Percentiles rank a stretch among this genome's conserved stretches.
These are phyloP conservation scores for Chenopodium suecicum DNA, from an alignment of 148 eudicot genomes.

Conservation along the genomic window DNA sequence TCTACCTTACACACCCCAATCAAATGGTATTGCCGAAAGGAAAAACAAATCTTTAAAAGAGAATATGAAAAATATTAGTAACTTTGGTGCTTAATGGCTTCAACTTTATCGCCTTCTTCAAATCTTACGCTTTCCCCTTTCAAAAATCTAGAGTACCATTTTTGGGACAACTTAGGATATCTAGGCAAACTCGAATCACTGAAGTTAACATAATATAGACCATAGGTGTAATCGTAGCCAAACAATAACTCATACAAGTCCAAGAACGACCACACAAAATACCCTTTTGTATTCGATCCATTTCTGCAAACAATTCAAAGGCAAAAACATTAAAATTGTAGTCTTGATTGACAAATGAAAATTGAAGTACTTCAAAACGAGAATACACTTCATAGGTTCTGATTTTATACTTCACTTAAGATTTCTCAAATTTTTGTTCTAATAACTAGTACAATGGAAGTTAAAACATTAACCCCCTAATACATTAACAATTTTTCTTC, in stretches of 20 bases:
- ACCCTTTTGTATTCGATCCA: slow-evolving; percentile 64
- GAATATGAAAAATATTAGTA: too few relatives aligned
- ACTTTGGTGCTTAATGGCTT: too few relatives aligned
- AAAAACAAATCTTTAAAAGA: too few relatives aligned
- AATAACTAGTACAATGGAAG: too few relatives aligned
- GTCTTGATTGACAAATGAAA: not conserved
- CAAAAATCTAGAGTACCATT: slow-evolving; percentile 64
- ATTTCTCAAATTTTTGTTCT: not conserved
- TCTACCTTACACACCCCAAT: too few relatives aligned
- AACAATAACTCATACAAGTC: slow-evolving; percentile 51
- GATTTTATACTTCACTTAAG: too few relatives aligned
- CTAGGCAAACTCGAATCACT: slow-evolving; percentile 45
- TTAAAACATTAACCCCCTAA: not conserved
- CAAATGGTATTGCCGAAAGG: too few relatives aligned
- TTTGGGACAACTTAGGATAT: slow-evolving; percentile 55
- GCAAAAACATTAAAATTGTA: not conserved
- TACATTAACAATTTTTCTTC: not conserved
- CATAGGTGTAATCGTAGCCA: slow-evolving; percentile 42
- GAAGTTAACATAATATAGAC: slow-evolving; percentile 59
- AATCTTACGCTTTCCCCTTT: slow-evolving; percentile 26
- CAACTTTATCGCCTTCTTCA: not conserved
- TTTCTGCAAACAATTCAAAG: slow-evolving; percentile 33
- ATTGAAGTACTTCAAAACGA: too few relatives aligned
- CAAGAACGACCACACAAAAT: slow-evolving; percentile 64
- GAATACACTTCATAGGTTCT: too few relatives aligned